Conservation (phyloP, 2,329 filamentous ascomycete species). For the Celoporthe dispersa region DNA sequence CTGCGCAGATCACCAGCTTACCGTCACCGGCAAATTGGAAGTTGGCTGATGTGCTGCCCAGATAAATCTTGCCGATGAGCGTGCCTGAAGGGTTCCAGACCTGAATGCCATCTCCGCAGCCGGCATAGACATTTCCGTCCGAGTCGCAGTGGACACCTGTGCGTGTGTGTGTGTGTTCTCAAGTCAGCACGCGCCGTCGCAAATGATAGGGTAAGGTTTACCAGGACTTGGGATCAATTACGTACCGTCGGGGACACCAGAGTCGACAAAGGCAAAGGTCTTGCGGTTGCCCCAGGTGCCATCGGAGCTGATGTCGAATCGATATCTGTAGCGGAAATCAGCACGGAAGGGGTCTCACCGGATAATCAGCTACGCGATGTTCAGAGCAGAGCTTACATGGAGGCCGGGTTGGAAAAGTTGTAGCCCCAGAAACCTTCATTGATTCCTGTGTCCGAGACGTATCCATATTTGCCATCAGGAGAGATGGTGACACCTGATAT, state of each 20-base stretch:
- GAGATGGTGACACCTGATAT: slow-evolving; percentile 54
- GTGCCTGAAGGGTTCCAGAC: slow-evolving; percentile 54
- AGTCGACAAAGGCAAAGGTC: slow-evolving; percentile 58
- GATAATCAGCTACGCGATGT: slow-evolving; percentile 11
- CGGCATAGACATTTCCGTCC: slow-evolving; percentile 59
- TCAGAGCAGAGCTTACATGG: slow-evolving; percentile 48
- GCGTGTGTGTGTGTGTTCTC: too few species aligned
- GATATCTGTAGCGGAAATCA: slow-evolving; percentile 41
- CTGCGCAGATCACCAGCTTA: slow-evolving; percentile 47
- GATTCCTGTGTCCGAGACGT: slow-evolving; percentile 61
- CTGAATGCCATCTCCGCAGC: slow-evolving; percentile 55
- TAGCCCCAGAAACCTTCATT: slow-evolving; percentile 48
- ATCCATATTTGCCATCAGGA: slow-evolving; percentile 53
- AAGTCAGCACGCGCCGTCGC: background rate
- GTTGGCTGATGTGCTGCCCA: slow-evolving; percentile 51
- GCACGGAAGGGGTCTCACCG: background rate
- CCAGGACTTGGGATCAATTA: background rate
- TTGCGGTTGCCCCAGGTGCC: slow-evolving; percentile 50
- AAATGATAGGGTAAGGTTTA: background rate
- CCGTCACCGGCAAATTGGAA: slow-evolving; percentile 53
- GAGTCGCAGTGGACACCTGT: slow-evolving; percentile 58
- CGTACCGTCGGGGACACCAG: slow-evolving; percentile 60
- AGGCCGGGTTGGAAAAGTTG: slow-evolving; percentile 47
- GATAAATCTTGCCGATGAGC: slow-evolving; percentile 61
- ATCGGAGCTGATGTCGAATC: slow-evolving; percentile 46